Evolutionary conservation across 495 filamentous ascomycete species (phyloP).

Genomic region (Annulohypoxylon nitens): DNA sequence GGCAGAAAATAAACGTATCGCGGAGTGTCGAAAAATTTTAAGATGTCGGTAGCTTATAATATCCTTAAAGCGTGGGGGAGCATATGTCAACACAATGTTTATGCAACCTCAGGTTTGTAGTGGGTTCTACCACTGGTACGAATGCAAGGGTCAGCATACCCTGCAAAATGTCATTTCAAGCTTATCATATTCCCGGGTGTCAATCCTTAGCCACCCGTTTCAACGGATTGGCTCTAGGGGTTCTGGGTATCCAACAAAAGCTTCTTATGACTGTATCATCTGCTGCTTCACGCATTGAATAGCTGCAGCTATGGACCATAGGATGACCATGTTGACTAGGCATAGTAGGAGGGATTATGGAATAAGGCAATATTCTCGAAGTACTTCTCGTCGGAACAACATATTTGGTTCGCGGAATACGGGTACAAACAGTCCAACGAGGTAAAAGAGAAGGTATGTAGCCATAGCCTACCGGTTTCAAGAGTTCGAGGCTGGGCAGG

Average conservation of each 20-base stretch:
- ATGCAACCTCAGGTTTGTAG: neutral
- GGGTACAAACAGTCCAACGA: neutral
- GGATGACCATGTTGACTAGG: neutral
- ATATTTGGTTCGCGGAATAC: neutral
- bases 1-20: neutral
- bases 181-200: neutral
- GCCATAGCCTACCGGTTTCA: neutral
- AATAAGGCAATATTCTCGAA: neutral
- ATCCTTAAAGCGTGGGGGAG: neutral
- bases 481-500: neutral
- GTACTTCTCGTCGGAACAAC: neutral
- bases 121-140: neutral
- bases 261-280: slow-evolving; percentile 17
- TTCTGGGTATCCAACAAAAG: neutral
- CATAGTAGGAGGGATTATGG: neutral
- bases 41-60: neutral
- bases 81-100: neutral
- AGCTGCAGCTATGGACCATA: neutral
- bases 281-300: neutral
- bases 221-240: neutral
- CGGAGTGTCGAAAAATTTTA: neutral
- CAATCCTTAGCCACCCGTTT: neutral
- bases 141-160: neutral
- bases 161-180: neutral
- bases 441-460: neutral